These are phyloP conservation scores for Ramularia collo-cygni DNA, from an alignment of 2,329 filamentous ascomycete species.

Conservation along the genomic window DNA sequence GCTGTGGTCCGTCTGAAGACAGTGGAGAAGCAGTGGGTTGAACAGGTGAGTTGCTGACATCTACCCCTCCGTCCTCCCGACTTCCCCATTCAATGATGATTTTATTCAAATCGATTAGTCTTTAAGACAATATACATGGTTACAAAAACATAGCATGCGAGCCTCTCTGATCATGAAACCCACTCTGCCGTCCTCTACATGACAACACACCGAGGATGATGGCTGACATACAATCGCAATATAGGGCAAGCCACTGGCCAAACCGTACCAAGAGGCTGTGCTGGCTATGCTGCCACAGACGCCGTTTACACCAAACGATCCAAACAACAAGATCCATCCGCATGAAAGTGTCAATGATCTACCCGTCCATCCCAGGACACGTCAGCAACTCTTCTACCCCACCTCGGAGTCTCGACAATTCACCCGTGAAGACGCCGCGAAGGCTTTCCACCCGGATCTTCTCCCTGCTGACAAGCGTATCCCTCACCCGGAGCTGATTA, in stretches of 20 bases:
- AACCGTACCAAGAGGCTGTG: slow-evolving; percentile 69
- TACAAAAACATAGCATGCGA: slow-evolving; percentile 64
- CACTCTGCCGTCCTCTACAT: neutral
- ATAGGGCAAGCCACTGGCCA: slow-evolving; percentile 70
- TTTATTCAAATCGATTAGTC: slow-evolving; percentile 92
- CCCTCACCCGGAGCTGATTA: slow-evolving; percentile 54
- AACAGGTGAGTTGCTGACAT: slow-evolving; percentile 56
- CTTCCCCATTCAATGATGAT: slow-evolving; percentile 53
- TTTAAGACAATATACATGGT: slow-evolving; percentile 93
- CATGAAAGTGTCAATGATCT: slow-evolving; percentile 62
- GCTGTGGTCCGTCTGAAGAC: slow-evolving; percentile 81
- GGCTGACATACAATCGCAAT: slow-evolving; percentile 4
- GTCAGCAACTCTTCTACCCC: slow-evolving; percentile 55
- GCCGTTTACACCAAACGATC: slow-evolving; percentile 32
- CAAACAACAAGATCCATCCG: slow-evolving; percentile 32
- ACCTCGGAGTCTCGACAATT: slow-evolving; percentile 58
- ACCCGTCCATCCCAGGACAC: slow-evolving; percentile 49
- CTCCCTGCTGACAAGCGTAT: slow-evolving; percentile 58
- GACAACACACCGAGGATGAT: neutral
- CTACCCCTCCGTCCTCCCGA: neutral
- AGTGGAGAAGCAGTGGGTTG: slow-evolving; percentile 70
- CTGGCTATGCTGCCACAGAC: slow-evolving; percentile 72
- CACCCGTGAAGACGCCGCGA: slow-evolving; percentile 58
- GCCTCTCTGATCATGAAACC: slow-evolving; percentile 59
- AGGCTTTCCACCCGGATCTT: slow-evolving; percentile 52